Conservation (phyloP, 139 green algal genomes). For the Closterium sp. region DNA sequence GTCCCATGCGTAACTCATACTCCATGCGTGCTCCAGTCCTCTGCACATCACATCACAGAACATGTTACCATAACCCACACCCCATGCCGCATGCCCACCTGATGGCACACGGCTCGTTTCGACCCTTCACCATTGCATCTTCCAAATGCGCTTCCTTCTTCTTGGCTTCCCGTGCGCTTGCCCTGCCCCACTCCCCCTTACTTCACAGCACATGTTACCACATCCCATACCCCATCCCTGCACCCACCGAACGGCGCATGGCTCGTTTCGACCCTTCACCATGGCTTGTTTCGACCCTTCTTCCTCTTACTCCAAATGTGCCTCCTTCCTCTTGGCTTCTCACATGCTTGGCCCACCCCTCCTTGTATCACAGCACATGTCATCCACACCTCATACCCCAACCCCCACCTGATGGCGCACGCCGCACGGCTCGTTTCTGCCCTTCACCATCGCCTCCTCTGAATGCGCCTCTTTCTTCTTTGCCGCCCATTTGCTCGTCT, state of each 20-base stretch:
- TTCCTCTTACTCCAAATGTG: too few species aligned
- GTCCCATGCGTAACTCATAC: neutral
- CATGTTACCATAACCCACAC: too few species aligned
- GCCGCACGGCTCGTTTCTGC: too few species aligned
- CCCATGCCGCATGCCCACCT: neutral
- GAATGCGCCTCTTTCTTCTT: conserved; percentile 73
- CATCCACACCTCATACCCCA: too few species aligned
- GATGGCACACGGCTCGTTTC: conserved; percentile 84
- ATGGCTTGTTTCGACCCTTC: conserved; percentile 26
- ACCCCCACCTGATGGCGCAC: too few species aligned
- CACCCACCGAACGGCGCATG: conserved; percentile 64
- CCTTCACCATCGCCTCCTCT: too few species aligned
- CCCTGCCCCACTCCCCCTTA: too few species aligned
- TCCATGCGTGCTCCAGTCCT: too few species aligned
- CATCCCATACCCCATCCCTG: neutral
- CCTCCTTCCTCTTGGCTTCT: conserved; percentile 70
- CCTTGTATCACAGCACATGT: too few species aligned
- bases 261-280: conserved; percentile 86
- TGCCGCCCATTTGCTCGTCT: conserved; percentile 11
- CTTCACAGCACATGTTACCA: too few species aligned
- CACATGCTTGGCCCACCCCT: neutral
- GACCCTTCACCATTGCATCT: conserved; percentile 69
- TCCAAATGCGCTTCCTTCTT: conserved; percentile 69
- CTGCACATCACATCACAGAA: too few species aligned
- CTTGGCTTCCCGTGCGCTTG: conserved; percentile 26